phyloP scores from a whole-genome alignment of 1,139 yeast species.

The Kodamaea plutei region DNA sequence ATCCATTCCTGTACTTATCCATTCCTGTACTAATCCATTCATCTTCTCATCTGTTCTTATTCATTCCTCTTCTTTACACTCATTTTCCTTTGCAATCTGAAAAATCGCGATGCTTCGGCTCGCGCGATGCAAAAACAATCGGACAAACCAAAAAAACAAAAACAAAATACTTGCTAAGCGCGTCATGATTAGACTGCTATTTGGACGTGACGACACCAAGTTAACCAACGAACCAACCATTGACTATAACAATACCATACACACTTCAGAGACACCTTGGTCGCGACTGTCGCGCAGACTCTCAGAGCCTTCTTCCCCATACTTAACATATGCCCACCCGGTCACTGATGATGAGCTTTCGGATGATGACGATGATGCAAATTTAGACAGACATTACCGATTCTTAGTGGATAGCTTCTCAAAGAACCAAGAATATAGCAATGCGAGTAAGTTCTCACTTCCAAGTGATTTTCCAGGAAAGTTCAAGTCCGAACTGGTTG shows the following conservation, averaged over 20 bases:
- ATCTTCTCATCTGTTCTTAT: neutral
- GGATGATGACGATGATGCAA: constrained; percentile 18
- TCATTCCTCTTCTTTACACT: neutral
- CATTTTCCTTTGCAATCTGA: no score
- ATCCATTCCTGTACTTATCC: neutral
- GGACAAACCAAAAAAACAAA: no score
- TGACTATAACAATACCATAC: constrained; percentile 31
- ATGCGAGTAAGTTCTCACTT: constrained; percentile 14
- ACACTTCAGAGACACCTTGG: constrained; percentile 7
- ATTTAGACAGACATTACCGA: constrained; percentile 12
- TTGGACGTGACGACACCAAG: constrained; percentile 17
- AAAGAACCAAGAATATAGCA: no score
- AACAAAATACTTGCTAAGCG: no score
- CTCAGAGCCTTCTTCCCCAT: no score
- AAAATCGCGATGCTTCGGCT: no score
- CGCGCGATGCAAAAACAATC: no score
- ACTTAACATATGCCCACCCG: no score
- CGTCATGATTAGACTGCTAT: constrained; percentile 11
- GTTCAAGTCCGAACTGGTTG: no score
- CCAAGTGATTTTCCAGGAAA: constrained; percentile 22
- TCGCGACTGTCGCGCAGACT: no score
- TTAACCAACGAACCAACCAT: constrained; percentile 36
- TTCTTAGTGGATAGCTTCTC: constrained; percentile 10
- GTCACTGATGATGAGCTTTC: no score
- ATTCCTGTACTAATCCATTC: neutral